Evolutionary conservation across 768 basidiomycete species (phyloP).

Genomic region (Harrya chromipes): DNA sequence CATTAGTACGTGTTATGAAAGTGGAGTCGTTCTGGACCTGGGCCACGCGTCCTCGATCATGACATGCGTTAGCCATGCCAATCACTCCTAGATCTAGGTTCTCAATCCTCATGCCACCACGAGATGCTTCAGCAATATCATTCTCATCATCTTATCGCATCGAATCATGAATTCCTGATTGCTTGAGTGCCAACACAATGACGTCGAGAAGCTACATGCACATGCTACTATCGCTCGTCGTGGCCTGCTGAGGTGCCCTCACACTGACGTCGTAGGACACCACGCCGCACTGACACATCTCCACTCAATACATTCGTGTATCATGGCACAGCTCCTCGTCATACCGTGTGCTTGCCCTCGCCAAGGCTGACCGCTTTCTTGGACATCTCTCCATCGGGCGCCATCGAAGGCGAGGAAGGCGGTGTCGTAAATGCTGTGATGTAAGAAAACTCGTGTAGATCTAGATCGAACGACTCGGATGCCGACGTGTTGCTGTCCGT

Average conservation of each 20-base stretch:
- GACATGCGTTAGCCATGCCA: conserved; percentile 22
- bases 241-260: not conserved
- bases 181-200: conserved; percentile 4
- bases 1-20: conserved; percentile 13
- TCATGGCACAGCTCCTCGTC: conserved; percentile 4
- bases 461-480: conserved; percentile 24
- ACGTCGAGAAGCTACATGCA: conserved; percentile 15
- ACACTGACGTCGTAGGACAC: not conserved
- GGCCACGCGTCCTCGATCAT: conserved; percentile 7
- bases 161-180: conserved; percentile 22
- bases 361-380: conserved; percentile 7
- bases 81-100: conserved; percentile 6
- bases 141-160: conserved; percentile 21
- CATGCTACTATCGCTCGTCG: conserved; percentile 3
- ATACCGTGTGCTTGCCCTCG: conserved; percentile 13
- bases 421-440: conserved; percentile 31
- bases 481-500: conserved; percentile 8
- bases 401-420: conserved; percentile 25
- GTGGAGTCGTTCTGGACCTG: not conserved
- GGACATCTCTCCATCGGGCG: conserved; percentile 5
- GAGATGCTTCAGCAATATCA: not conserved
- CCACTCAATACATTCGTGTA: conserved; percentile 11
- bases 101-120: not conserved
- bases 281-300: conserved; percentile 6
- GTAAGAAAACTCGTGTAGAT: conserved; percentile 32